These are phyloP conservation scores for Raffaelea ambrosiae DNA, from an alignment of 2,329 filamentous ascomycete species.

Conservation along the genomic window DNA sequence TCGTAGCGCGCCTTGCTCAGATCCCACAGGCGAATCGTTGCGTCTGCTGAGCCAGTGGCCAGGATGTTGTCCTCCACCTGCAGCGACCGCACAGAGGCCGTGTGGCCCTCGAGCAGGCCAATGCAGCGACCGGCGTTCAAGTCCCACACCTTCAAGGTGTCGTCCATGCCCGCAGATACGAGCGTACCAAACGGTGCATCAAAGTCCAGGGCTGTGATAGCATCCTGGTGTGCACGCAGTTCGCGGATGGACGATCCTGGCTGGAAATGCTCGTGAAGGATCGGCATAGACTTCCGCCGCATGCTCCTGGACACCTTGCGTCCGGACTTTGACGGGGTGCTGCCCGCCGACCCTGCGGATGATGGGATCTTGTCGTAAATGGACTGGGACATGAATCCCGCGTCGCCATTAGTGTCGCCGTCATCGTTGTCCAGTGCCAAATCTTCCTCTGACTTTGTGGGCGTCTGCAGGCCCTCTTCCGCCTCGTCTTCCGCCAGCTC, in stretches of 20 bases:
- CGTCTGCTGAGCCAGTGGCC: constrained; percentile 89
- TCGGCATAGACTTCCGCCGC: constrained; percentile 79
- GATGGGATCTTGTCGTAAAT: constrained; percentile 85
- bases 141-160: constrained; percentile 94
- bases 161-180: constrained; percentile 86
- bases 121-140: constrained; percentile 88
- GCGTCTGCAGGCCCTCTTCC: constrained; percentile 42
- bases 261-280: constrained; percentile 91
- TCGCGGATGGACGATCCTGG: constrained; percentile 83
- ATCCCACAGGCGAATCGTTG: constrained; percentile 92
- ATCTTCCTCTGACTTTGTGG: constrained; percentile 45
- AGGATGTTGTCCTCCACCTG: constrained; percentile 95
- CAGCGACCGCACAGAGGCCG: constrained; percentile 83
- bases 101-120: constrained; percentile 84
- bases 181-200: constrained; percentile 95
- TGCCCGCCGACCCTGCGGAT: constrained; percentile 26
- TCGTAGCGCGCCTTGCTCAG: constrained; percentile 81
- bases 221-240: constrained; percentile 79
- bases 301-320: constrained; percentile 45
- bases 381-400: constrained; percentile 89
- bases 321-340: constrained; percentile 36
- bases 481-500: constrained; percentile 50
- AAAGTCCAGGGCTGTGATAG: constrained; percentile 86
- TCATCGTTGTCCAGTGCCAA: constrained; percentile 25
- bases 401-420: constrained; percentile 5